These are phyloP conservation scores for Spathaspora sp. DNA, from an alignment of 1,139 yeast genomes.

Conservation along the genomic window DNA sequence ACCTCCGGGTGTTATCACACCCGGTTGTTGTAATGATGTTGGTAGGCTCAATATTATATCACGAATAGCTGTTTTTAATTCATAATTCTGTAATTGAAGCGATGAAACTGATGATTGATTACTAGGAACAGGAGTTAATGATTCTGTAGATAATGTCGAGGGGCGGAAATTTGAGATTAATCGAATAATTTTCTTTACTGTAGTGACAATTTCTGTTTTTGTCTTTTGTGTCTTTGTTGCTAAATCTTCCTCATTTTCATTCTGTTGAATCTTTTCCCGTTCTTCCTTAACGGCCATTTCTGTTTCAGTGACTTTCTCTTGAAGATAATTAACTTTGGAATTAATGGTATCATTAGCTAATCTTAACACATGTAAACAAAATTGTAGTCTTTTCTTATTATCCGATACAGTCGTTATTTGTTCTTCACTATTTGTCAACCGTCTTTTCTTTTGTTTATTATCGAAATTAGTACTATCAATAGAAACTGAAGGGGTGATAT, in stretches of 20 bases:
- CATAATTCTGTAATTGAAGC: constrained; percentile 15
- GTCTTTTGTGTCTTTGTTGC: constrained; percentile 42
- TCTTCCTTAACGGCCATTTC: constrained; percentile 18
- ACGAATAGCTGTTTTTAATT: constrained; percentile 69
- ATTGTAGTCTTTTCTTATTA: constrained; percentile 66
- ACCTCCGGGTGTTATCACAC: constrained; percentile 7
- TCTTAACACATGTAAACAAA: constrained; percentile 70
- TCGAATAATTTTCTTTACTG: constrained; percentile 84
- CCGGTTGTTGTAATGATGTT: constrained; percentile 26
- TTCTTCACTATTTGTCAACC: constrained; percentile 14
- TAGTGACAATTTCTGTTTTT: constrained; percentile 80
- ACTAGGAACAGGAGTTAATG: constrained; percentile 14
- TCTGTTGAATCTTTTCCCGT: constrained; percentile 12
- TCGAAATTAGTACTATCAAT: constrained; percentile 5
- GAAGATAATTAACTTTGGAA: constrained; percentile 61
- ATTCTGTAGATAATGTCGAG: constrained; percentile 44
- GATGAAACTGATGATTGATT: constrained; percentile 9
- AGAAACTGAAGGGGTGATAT: constrained; percentile 11
- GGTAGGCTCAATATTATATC: constrained; percentile 78
- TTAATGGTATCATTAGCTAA: constrained; percentile 75
- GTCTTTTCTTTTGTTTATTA: constrained; percentile 22
- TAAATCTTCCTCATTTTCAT: constrained; percentile 6
- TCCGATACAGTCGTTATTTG: constrained; percentile 32
- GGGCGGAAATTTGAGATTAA: constrained; percentile 88
- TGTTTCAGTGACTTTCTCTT: constrained; percentile 35